A percentile compares a stretch with the other conserved stretches of the same genome.
Evolutionary conservation across 139 green algal genomes (phyloP).

Genomic region (Chloropicon primus): DNA sequence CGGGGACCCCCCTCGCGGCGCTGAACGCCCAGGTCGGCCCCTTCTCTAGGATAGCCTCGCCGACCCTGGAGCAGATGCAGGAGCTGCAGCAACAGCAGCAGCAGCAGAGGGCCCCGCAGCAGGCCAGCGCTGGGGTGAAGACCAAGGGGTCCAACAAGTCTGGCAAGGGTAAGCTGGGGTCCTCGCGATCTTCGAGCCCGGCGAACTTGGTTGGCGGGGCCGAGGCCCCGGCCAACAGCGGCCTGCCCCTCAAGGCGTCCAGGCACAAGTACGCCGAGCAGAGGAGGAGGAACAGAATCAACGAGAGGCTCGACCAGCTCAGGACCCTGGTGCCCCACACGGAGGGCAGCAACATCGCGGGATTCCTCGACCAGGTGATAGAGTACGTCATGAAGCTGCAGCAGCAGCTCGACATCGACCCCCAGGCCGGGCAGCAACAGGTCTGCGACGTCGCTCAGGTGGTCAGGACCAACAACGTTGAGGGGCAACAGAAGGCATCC

Average conservation of each 20-base stretch:
- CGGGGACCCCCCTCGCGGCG: too few species aligned
- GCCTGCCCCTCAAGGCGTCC: background rate
- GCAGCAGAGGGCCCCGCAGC: background rate
- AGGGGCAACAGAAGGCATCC: background rate
- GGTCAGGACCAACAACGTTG: background rate
- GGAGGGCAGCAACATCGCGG: background rate
- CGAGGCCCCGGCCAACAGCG: background rate
- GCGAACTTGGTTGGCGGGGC: background rate
- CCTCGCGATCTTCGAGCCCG: too few species aligned
- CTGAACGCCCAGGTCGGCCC: background rate
- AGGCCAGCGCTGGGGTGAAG: background rate
- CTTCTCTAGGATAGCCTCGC: background rate
- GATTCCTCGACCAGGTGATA: constrained; percentile 1
- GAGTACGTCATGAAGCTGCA: constrained; percentile 1
- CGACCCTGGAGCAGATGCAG: background rate
- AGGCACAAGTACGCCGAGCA: constrained; percentile 3
- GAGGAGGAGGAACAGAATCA: constrained; percentile 1
- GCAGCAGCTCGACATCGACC: background rate
- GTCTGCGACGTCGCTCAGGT: background rate
- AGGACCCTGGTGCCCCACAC: background rate
- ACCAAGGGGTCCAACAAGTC: background rate
- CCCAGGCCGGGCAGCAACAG: background rate
- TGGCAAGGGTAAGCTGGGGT: background rate
- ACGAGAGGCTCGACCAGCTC: background rate
- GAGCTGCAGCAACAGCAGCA: constrained; percentile 4